Evolutionary conservation across 495 filamentous ascomycete species (phyloP).

Genomic region (Terfezia boudieri): DNA sequence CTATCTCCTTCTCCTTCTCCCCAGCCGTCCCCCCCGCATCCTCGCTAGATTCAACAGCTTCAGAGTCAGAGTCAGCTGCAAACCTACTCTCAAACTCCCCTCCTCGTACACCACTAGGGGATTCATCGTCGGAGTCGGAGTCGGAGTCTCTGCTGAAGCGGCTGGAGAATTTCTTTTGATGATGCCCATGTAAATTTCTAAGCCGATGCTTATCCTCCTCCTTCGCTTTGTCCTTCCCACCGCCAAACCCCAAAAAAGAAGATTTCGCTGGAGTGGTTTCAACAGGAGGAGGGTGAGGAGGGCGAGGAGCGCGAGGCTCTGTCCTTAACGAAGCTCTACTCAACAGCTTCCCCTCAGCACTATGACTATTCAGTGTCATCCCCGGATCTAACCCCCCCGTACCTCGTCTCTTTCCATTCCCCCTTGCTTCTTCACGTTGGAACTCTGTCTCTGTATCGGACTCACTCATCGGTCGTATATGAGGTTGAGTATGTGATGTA

Average conservation of each 20-base stretch:
- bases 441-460: not conserved
- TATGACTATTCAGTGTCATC: not conserved
- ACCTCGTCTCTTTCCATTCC: not conserved
- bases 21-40: not conserved
- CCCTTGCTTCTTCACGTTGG: not conserved
- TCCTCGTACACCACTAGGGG: not conserved
- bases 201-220: too few relatives aligned
- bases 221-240: too few relatives aligned
- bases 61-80: not conserved
- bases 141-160: not conserved
- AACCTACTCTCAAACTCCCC: not conserved
- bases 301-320: too few relatives aligned
- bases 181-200: too few relatives aligned
- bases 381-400: not conserved
- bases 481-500: not conserved
- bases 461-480: not conserved
- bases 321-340: too few relatives aligned
- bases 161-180: not conserved
- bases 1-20: not conserved
- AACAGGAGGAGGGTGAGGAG: too few relatives aligned
- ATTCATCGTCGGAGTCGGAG: not conserved
- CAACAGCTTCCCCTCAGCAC: too few relatives aligned
- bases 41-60: not conserved
- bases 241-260: too few relatives aligned
- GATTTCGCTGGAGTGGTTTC: too few relatives aligned